A percentile compares a stretch with the other conserved stretches of the same genome.
Evolutionary conservation across 2,329 filamentous ascomycete genomes (phyloP).

Genomic region (Diaporthe humulicola): DNA sequence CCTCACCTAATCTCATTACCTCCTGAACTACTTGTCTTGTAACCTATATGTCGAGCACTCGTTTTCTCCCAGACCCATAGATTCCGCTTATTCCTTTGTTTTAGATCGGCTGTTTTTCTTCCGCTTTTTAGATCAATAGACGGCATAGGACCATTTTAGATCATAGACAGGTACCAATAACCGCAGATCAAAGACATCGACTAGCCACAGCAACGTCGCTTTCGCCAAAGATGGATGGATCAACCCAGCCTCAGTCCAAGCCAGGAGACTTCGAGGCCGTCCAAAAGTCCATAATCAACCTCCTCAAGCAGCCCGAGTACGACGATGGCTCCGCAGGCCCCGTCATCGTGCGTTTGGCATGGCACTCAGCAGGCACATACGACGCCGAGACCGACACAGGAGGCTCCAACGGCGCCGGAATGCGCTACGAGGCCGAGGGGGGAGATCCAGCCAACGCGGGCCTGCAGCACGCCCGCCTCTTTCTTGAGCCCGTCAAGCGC

Average conservation of each 20-base stretch:
- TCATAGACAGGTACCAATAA: not conserved
- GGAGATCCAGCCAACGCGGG: conserved; percentile 76
- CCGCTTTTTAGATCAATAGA: not conserved
- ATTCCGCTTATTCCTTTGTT: not conserved
- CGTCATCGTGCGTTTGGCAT: conserved; percentile 73
- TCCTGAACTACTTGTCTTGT: not conserved
- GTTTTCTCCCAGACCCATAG: not conserved
- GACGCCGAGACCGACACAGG: conserved; percentile 70
- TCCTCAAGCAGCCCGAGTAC: conserved; percentile 72
- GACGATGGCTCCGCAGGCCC: conserved; percentile 76
- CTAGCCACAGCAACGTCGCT: not conserved
- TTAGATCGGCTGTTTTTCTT: not conserved
- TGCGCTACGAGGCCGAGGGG: conserved; percentile 75
- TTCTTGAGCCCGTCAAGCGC: conserved; percentile 73
- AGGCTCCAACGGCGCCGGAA: conserved; percentile 74
- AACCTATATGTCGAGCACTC: not conserved
- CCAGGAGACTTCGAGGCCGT: conserved; percentile 74
- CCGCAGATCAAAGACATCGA: not conserved
- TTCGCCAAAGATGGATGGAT: conserved; percentile 22
- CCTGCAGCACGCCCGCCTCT: conserved; percentile 72
- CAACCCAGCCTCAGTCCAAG: not conserved
- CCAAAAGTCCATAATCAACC: conserved; percentile 64
- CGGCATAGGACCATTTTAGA: not conserved
- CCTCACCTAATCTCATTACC: conserved; percentile 19
- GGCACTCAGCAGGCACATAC: conserved; percentile 76